Base-by-base conservation (phyloP, 2,329 filamentous ascomycete species). In the Juglanconis juglandina region DNA sequence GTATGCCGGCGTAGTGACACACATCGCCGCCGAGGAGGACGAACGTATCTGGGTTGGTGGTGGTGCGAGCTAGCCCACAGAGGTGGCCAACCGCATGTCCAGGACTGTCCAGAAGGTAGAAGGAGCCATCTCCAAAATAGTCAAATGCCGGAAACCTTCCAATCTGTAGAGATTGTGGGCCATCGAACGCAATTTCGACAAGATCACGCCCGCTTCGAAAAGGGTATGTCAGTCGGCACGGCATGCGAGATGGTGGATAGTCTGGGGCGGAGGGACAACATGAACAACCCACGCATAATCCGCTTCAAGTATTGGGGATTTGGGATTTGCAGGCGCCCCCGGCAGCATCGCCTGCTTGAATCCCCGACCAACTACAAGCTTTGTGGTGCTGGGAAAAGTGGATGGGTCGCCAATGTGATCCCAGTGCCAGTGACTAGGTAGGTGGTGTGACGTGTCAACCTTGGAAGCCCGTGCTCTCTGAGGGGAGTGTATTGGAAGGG, bases 341-440 rank as follows among this genome's bases (percentile, higher is more conserved):
- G 79, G 79, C 5, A 74, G 60, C 55, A 76, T 72, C 1, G 65
- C 63, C 4, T 72, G 60, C 47, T 73, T 76, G 66, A 80, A 76
- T 0, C 79, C 79, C 2, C 78, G 75, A 0, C 80, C 80, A 3
- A 80, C 77, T 35, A 81, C 63, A 0, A 82, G 62, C 4, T 73
- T 69, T 4, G 77, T 78, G 5, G 62, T 68, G 0, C 63, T 3
- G 3, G 77, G 76, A 50, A 82, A 81, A 0, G 64, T 66, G 2
- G 73, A 71, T 1, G 74, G 69, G 57, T 80, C 75, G 1, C 79
- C 81, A n/a, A 72, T 75, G 61, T 82, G 80, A 63, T 82, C 79
- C 62, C 70, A 75, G 59, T 75, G 71, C 62, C 69, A 74, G 61
- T 79, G 76, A 57, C 71, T 75, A 68, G 71, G 73, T 34, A 6